phyloP scores from a whole-genome alignment of 2,329 filamentous ascomycete species.

The Ramichloridium luteum region DNA sequence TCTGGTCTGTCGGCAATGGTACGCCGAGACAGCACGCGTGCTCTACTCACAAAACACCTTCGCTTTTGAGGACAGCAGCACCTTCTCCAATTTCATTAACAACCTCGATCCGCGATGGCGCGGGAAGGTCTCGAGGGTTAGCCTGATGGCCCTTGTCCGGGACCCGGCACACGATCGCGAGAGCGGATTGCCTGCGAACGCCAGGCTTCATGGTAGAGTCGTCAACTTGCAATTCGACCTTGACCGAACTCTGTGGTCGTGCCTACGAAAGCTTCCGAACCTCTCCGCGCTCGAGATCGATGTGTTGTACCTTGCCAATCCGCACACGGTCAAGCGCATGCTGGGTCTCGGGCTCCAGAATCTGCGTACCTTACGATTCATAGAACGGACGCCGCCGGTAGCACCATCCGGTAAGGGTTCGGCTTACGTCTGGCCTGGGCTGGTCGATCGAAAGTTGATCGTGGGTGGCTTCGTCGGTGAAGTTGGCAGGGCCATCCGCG shows the following conservation, averaged over 20 bases:
- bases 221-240: conserved; percentile 1
- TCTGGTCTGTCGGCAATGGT: conserved; percentile 11
- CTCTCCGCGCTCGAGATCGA: conserved; percentile 11
- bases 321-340: conserved; percentile 3
- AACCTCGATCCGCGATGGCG: conserved; percentile 4
- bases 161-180: background rate
- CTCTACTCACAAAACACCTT: conserved; percentile 13
- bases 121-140: conserved; percentile 5
- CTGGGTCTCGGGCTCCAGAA: conserved; percentile 3
- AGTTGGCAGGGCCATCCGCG: too few relatives aligned
- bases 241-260: conserved; percentile 3
- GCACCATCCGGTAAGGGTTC: conserved; percentile 3
- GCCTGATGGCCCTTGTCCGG: conserved; percentile 3
- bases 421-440: conserved; percentile 5
- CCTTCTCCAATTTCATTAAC: conserved; percentile 3
- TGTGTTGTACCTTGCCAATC: conserved; percentile 4
- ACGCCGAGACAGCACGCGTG: conserved; percentile 8
- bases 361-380: conserved; percentile 3
- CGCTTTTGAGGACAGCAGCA: conserved; percentile 10
- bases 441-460: conserved; percentile 4
- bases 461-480: conserved; percentile 7
- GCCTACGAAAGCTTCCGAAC: conserved; percentile 5
- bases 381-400: background rate
- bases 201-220: background rate
- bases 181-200: background rate